A percentile compares a stretch with the other conserved stretches of the same genome.
These are phyloP conservation scores for Nothophytophthora sp. DNA, from an alignment of 352 stramenopile genomes.

Conservation along the genomic window DNA sequence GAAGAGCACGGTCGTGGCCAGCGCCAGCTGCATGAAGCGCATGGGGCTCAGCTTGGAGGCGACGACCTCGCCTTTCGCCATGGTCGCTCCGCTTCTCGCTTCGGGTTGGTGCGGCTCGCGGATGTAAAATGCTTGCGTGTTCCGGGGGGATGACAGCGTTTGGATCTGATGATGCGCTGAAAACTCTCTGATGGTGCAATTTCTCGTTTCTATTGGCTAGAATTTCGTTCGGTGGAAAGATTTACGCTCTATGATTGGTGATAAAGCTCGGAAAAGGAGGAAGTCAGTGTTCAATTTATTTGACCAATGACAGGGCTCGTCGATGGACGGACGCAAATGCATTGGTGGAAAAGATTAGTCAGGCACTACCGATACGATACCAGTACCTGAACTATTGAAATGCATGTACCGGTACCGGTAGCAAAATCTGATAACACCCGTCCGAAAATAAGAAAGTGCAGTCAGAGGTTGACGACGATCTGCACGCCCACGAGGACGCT, in stretches of 20 bases:
- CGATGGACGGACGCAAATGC: too few species aligned
- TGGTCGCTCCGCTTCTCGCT: neutral
- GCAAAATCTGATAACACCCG: too few species aligned
- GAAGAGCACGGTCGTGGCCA: constrained; percentile 60
- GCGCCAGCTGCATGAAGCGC: constrained; percentile 75
- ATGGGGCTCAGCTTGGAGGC: constrained; percentile 39
- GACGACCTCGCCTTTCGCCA: constrained; percentile 12
- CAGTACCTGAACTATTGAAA: too few species aligned
- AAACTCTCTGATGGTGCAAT: too few species aligned
- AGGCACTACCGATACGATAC: too few species aligned
- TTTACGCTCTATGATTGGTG: neutral
- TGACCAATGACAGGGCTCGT: neutral
- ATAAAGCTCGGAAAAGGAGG: neutral
- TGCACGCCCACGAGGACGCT: constrained; percentile 64
- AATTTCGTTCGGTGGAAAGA: neutral
- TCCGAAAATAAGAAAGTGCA: neutral
- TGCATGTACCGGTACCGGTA: too few species aligned
- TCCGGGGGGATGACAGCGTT: too few species aligned
- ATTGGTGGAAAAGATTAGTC: neutral
- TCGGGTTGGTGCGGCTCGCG: neutral
- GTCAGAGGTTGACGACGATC: constrained; percentile 63
- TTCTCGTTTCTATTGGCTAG: neutral
- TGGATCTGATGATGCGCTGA: too few species aligned
- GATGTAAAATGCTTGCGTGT: constrained; percentile 6
- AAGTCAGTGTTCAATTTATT: neutral